A percentile compares a stretch with the other conserved stretches of the same genome.
These are phyloP conservation scores for Takakia lepidozioides DNA, from an alignment of 225 moss, liverwort and hornwort genomes.

Conservation along the genomic window DNA sequence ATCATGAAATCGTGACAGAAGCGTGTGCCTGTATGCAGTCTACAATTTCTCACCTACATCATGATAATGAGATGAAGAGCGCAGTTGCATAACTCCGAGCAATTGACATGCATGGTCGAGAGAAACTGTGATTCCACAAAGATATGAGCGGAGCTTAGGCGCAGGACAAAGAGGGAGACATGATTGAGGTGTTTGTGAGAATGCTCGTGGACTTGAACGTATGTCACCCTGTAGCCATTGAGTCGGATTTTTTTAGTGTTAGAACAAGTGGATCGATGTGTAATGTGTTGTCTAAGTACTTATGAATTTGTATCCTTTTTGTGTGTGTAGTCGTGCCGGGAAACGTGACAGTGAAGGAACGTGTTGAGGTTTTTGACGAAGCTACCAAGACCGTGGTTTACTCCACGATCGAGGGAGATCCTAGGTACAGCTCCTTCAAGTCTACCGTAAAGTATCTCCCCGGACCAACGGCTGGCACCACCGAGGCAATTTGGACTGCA, in stretches of 20 bases:
- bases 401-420: conserved; percentile 36
- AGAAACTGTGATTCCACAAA: too few relatives aligned
- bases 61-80: too few relatives aligned
- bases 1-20: too few relatives aligned
- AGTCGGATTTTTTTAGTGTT: background rate
- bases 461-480: conserved; percentile 20
- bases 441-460: conserved; percentile 17
- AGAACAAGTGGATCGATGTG: background rate
- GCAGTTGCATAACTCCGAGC: too few relatives aligned
- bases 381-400: conserved; percentile 19
- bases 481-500: conserved; percentile 19
- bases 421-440: conserved; percentile 35
- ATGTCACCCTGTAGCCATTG: background rate
- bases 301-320: background rate
- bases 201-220: too few relatives aligned
- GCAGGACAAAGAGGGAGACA: too few relatives aligned
- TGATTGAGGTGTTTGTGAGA: too few relatives aligned
- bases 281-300: background rate
- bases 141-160: too few relatives aligned
- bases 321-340: conserved; percentile 26
- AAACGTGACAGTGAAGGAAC: conserved; percentile 30
- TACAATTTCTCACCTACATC: too few relatives aligned
- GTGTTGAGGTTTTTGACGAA: conserved; percentile 36
- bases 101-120: too few relatives aligned
- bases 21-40: background rate